Conservation (phyloP, 345 rosid genomes). For the Capsella bursapastoris region DNA sequence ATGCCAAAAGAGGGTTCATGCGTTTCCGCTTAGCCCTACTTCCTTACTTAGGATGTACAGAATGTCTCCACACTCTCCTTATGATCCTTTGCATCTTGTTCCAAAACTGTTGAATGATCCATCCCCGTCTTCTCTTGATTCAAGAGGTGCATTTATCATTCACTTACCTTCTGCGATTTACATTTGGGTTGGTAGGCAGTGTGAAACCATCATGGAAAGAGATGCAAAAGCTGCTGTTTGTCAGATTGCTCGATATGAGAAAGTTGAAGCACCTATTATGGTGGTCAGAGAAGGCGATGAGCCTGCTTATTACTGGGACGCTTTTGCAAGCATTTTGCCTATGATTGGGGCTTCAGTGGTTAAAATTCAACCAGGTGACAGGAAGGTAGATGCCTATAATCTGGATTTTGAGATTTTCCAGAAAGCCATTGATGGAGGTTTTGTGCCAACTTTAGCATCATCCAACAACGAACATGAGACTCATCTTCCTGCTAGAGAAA, state of each 20-base stretch:
- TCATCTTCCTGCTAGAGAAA: slow-evolving; percentile 92
- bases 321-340: slow-evolving; percentile 76
- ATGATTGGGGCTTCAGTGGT: slow-evolving; percentile 52
- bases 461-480: slow-evolving; percentile 88
- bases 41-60: slow-evolving; percentile 91
- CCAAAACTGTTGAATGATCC: slow-evolving; percentile 94
- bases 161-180: slow-evolving; percentile 86
- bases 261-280: slow-evolving; percentile 69
- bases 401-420: slow-evolving; percentile 89
- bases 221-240: slow-evolving; percentile 96
- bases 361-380: slow-evolving; percentile 63
- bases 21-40: slow-evolving; percentile 96
- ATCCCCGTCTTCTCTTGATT: slow-evolving; percentile 77
- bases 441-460: slow-evolving; percentile 85
- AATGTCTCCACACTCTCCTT: slow-evolving; percentile 94
- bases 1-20: slow-evolving; percentile 98
- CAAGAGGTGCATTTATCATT: slow-evolving; percentile 95
- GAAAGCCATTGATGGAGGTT: slow-evolving; percentile 90
- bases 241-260: slow-evolving; percentile 96
- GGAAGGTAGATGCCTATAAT: slow-evolving; percentile 75
- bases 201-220: slow-evolving; percentile 89
- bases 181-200: slow-evolving; percentile 89
- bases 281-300: slow-evolving; percentile 90
- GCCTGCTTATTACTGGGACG: slow-evolving; percentile 84
- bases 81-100: slow-evolving; percentile 98